A percentile compares a stretch with the other conserved stretches of the same genome.
phyloP scores from a whole-genome alignment of 2,329 filamentous ascomycete genomes.

The Nemania sp. region DNA sequence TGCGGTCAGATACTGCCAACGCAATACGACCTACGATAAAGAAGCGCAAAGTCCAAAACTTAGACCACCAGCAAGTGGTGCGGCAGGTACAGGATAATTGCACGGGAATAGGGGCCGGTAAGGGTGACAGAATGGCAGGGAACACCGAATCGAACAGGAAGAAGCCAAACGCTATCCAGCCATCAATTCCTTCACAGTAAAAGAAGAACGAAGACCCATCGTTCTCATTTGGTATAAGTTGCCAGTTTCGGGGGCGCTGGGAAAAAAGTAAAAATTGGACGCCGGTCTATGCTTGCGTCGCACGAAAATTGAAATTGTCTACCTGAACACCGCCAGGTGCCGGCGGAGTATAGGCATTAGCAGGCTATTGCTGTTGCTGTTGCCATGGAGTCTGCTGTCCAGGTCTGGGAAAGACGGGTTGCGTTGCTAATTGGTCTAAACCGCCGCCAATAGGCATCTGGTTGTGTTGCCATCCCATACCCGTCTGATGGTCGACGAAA shows the following conservation, averaged over 20 bases:
- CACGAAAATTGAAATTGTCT: constrained; percentile 7
- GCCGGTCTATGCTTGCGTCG: constrained; percentile 15
- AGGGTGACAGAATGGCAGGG: not conserved
- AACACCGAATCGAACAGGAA: not conserved
- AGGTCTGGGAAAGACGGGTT: constrained; percentile 84
- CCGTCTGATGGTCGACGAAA: constrained; percentile 87
- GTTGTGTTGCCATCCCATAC: constrained; percentile 83
- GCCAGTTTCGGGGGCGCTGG: no score
- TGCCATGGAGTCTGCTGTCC: constrained; percentile 66
- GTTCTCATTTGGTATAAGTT: no score
- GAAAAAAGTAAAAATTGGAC: constrained; percentile 4
- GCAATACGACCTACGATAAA: no score
- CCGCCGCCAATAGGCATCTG: constrained; percentile 80
- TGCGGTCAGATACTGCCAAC: no score
- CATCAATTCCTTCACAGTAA: no score
- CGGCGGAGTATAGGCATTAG: no score
- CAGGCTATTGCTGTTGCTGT: constrained; percentile 41
- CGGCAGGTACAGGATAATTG: constrained; percentile 4
- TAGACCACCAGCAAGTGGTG: no score
- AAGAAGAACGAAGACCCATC: not conserved
- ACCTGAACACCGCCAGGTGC: no score
- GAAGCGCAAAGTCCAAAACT: no score
- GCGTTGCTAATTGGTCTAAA: constrained; percentile 75
- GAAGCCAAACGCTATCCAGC: not conserved
- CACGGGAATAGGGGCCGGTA: not conserved